These are phyloP conservation scores for Stemphylium lycopersici DNA, from an alignment of 2,329 filamentous ascomycete genomes.

Conservation along the genomic window DNA sequence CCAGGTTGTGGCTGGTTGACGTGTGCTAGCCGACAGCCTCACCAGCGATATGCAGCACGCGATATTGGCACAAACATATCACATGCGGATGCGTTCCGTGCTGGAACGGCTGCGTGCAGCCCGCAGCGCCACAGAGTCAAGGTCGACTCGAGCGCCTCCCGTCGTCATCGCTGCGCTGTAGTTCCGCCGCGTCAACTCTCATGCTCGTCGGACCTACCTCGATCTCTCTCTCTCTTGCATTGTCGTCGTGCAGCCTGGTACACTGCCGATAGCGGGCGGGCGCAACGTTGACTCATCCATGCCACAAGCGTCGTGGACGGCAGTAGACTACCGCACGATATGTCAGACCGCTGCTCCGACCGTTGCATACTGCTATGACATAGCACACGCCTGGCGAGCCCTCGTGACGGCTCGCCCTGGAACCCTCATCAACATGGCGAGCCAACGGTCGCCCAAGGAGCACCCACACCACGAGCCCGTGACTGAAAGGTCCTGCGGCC, in stretches of 20 bases:
- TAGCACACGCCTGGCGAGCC: conserved; percentile 14
- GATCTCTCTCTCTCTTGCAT: background rate
- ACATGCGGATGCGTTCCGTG: conserved; percentile 17
- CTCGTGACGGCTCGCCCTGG: conserved; percentile 20
- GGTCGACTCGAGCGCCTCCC: conserved; percentile 10
- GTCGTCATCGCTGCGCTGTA: conserved; percentile 15
- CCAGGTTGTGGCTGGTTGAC: conserved; percentile 20
- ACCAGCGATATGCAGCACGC: conserved; percentile 29
- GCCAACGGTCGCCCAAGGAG: conserved; percentile 35
- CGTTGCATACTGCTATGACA: conserved; percentile 11
- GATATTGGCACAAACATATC: conserved; percentile 34
- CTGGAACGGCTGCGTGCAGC: conserved; percentile 34
- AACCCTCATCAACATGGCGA: conserved; percentile 32
- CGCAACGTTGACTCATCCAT: conserved; percentile 9
- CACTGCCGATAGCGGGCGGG: background rate
- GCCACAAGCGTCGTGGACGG: conserved; percentile 13
- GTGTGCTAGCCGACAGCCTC: conserved; percentile 26
- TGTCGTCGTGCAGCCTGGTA: conserved; percentile 14
- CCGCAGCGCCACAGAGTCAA: conserved; percentile 8
- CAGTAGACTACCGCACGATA: conserved; percentile 8
- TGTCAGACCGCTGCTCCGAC: conserved; percentile 37
- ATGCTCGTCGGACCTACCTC: conserved; percentile 13
- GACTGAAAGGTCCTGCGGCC: conserved; percentile 42
- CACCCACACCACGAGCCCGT: conserved; percentile 42
- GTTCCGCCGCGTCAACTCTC: background rate